Evolutionary conservation across 257 asterid genomes (phyloP).

Genomic region (Mitragyna speciosa): DNA sequence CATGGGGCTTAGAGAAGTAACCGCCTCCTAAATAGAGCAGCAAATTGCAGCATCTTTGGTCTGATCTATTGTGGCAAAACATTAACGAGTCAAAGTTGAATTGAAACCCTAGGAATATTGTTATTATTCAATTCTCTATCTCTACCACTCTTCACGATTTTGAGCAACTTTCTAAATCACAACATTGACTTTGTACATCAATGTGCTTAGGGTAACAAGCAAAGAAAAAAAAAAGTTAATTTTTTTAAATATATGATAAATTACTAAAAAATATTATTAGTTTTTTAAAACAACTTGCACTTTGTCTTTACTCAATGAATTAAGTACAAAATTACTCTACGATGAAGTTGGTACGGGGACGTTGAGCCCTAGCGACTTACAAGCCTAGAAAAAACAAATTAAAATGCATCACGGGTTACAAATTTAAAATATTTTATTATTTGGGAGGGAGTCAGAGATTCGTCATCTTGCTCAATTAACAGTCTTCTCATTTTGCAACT

Average conservation of each 20-base stretch:
- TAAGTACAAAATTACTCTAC: background rate
- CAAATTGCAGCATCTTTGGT: conserved; percentile 1
- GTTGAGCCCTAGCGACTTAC: background rate
- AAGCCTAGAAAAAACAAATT: background rate
- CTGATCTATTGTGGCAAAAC: conserved; percentile 7
- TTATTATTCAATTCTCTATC: background rate
- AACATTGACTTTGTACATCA: background rate
- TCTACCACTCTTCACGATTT: background rate
- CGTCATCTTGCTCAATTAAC: no score
- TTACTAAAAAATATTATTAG: no score
- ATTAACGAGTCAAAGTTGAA: background rate
- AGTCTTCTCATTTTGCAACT: background rate
- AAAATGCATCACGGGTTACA: background rate
- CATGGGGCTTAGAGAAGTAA: conserved; percentile 1
- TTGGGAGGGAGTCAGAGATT: no score
- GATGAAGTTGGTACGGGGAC: background rate
- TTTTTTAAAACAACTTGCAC: no score
- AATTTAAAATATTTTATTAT: background rate
- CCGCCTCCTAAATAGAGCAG: background rate
- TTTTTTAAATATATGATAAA: no score
- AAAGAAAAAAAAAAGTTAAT: no score
- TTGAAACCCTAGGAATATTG: background rate
- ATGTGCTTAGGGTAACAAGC: background rate
- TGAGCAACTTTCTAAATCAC: background rate
- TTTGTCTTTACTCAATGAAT: no score